Evolutionary conservation across 306 rosid genomes (phyloP), one percentile per base, ranked within the genome.

Genomic region (Quercus gilva): DNA sequence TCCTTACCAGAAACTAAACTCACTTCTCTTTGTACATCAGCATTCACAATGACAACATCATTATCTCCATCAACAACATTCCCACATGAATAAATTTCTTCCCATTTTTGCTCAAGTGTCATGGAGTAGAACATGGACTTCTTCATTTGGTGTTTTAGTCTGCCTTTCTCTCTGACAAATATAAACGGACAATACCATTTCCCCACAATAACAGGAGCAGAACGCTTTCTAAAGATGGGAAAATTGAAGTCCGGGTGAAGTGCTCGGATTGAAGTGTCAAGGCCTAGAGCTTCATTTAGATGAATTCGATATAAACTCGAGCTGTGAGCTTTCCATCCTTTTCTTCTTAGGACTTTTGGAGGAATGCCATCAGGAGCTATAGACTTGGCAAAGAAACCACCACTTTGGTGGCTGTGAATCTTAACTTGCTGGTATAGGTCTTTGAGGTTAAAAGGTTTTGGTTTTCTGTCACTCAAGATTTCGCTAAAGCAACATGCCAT

Each of bases 91-190:
- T 80, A 85, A 3, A 94, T 89, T 83, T 94, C 94, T 69, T 91
- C 97, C 98, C 97, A 94, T 51, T 85, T 87, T 73, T 94, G 97
- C 85, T 92, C 91, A 2, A 92, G 86, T 59, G 91, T 91, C 80
- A 91, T 75, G n/a, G 86, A 73, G 61, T 94, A 94, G 49, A 83
- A 85, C 81, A 84, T 79, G 0, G 88, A 77, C 71, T 74, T 91
- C 83, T 78, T 88, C 98, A 94, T 92, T 84, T 92, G 97, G 13
- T 61, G 78, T 14, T 69, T 87, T 4, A 80, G 28, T 49, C 68
- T 77, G 19, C 71, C 59, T 52, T 70, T 86, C 77, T 94, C 97
- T 37, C 86, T 90, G 75, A 92, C 94, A 82, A 92, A 91, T 55
- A 89, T 79, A 63, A 88, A 94, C 4, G 96, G 94, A 31, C 91